These are phyloP conservation scores for Sugiyamaella castrensis DNA, from an alignment of 1,139 yeast genomes.

Conservation along the genomic window DNA sequence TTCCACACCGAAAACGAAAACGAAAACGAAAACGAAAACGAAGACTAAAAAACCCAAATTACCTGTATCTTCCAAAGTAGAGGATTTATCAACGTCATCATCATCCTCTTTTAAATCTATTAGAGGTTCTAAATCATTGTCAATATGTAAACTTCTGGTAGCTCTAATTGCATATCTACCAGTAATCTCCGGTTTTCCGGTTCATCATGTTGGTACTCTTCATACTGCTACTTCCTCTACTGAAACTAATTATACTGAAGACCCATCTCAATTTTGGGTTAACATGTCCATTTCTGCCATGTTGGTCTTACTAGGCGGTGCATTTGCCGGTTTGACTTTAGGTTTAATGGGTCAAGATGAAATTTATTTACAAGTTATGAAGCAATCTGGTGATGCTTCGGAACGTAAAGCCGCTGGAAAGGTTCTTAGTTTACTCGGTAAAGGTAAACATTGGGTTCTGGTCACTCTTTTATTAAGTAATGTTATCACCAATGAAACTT, in stretches of 20 bases:
- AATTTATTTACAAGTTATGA: slow-evolving; percentile 56
- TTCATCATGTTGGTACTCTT: slow-evolving; percentile 10
- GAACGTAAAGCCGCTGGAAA: slow-evolving; percentile 73
- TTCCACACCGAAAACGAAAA: too few relatives aligned
- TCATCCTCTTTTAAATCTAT: background rate
- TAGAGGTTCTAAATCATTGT: slow-evolving; percentile 1
- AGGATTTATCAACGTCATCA: too few relatives aligned
- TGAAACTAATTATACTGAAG: slow-evolving; percentile 8
- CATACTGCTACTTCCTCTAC: slow-evolving; percentile 1
- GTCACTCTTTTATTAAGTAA: slow-evolving; percentile 78
- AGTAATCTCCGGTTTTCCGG: slow-evolving; percentile 14
- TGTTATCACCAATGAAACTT: slow-evolving; percentile 91
- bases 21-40: too few relatives aligned
- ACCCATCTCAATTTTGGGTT: slow-evolving; percentile 42
- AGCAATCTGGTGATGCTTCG: slow-evolving; percentile 46
- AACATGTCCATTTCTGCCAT: slow-evolving; percentile 58
- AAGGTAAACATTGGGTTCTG: slow-evolving; percentile 97
- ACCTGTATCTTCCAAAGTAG: too few relatives aligned
- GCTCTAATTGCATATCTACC: slow-evolving; percentile 26
- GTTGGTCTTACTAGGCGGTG: slow-evolving; percentile 86
- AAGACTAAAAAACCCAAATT: too few relatives aligned
- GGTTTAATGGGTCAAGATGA: slow-evolving; percentile 99
- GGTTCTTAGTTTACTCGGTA: slow-evolving; percentile 67
- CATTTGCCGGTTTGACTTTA: slow-evolving; percentile 91
- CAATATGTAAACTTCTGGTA: slow-evolving; percentile 22